phyloP scores from a whole-genome alignment of 352 stramenopile genomes.

The Saprolegnia diclina region DNA sequence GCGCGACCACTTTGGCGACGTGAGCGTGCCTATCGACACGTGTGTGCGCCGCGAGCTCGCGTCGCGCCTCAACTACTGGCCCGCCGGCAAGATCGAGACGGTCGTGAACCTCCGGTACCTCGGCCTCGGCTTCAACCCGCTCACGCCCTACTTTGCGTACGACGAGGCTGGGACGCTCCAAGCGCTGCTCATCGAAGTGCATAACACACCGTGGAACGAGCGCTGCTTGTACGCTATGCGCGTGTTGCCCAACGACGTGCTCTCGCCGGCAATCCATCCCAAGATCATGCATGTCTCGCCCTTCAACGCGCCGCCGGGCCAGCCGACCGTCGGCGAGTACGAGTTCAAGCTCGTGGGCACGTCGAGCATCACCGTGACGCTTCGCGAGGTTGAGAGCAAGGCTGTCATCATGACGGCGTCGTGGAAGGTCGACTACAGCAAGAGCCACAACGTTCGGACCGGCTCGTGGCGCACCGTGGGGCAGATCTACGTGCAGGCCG shows the following conservation, averaged over 20 bases:
- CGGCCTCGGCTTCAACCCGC: conserved; percentile 13
- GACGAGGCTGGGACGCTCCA: conserved; percentile 3
- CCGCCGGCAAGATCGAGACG: conserved; percentile 20
- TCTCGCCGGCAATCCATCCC: conserved; percentile 10
- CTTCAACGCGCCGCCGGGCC: conserved; percentile 10
- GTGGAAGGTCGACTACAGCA: conserved; percentile 23
- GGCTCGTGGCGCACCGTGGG: conserved; percentile 13
- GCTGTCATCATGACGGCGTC: conserved; percentile 20
- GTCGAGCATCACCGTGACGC: conserved; percentile 14
- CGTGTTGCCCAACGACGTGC: background rate
- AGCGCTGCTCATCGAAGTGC: conserved; percentile 21
- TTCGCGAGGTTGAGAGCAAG: background rate
- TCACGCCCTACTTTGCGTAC: conserved; percentile 21
- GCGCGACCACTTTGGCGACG: conserved; percentile 21
- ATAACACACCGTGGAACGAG: conserved; percentile 25
- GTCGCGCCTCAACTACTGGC: conserved; percentile 11
- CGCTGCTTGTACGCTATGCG: conserved; percentile 19
- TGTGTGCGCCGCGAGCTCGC: conserved; percentile 11
- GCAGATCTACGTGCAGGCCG: conserved; percentile 17
- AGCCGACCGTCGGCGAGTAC: background rate
- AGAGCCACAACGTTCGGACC: background rate
- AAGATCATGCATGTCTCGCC: conserved; percentile 23
- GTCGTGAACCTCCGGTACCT: conserved; percentile 12
- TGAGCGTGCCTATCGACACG: conserved; percentile 7
- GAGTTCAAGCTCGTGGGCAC: conserved; percentile 23